These are phyloP conservation scores for Torulaspora pretoriensis DNA, from an alignment of 1,139 yeast species.

Conservation along the genomic window DNA sequence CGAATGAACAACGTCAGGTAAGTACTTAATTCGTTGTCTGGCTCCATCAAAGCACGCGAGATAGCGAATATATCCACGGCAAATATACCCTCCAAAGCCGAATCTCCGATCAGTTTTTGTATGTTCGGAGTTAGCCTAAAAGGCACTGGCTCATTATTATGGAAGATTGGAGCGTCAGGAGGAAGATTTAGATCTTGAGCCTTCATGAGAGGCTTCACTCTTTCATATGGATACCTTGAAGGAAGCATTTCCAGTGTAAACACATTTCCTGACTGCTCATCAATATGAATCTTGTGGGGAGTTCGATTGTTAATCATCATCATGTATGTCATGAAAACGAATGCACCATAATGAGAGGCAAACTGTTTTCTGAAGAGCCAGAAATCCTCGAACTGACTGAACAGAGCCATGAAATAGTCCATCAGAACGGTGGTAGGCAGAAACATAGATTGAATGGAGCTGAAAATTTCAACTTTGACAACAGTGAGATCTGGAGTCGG, in stretches of 20 bases:
- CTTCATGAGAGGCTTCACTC: slow-evolving; percentile 44
- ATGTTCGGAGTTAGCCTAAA: slow-evolving; percentile 95
- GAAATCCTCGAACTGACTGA: slow-evolving; percentile 82
- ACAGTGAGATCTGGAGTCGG: slow-evolving; percentile 91
- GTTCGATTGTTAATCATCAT: slow-evolving; percentile 91
- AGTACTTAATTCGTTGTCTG: slow-evolving; percentile 84
- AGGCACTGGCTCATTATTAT: slow-evolving; percentile 92
- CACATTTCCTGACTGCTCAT: slow-evolving; percentile 78
- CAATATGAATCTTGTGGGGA: slow-evolving; percentile 87
- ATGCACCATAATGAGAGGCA: slow-evolving; percentile 92
- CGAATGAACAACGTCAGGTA: slow-evolving; percentile 87
- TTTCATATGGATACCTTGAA: slow-evolving; percentile 47
- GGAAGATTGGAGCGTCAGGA: slow-evolving; percentile 80
- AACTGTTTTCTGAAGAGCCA: slow-evolving; percentile 97
- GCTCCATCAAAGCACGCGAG: slow-evolving; percentile 84
- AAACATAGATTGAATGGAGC: slow-evolving; percentile 80
- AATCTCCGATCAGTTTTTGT: slow-evolving; percentile 89
- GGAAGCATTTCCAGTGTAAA: slow-evolving; percentile 97
- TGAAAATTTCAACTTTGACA: slow-evolving; percentile 82
- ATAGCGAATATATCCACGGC: slow-evolving; percentile 81
- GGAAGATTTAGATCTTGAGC: slow-evolving; percentile 52
- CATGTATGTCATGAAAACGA: slow-evolving; percentile 88
- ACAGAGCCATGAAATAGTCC: slow-evolving; percentile 60
- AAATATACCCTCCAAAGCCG: slow-evolving; percentile 85
- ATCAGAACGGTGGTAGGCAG: slow-evolving; percentile 84